These are phyloP conservation scores for Heliamphora exappendiculata DNA, from an alignment of 148 eudicot genomes.

Conservation along the genomic window DNA sequence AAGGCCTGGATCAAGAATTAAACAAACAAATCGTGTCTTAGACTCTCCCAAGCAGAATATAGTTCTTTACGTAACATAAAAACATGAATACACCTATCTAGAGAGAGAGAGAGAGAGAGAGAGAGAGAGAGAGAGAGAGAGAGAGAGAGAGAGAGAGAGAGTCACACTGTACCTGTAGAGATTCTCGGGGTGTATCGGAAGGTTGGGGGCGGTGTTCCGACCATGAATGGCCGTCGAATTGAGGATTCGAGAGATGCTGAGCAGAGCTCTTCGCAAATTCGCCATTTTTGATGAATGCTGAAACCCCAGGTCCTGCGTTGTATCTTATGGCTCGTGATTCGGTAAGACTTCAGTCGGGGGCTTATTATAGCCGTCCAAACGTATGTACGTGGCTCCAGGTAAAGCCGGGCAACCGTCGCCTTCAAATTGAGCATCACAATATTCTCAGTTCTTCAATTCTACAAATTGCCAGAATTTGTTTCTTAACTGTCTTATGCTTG, in stretches of 20 bases:
- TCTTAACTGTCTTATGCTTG: no score
- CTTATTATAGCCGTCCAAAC: background rate
- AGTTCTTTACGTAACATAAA: background rate
- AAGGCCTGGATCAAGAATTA: constrained; percentile 28
- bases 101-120: no score
- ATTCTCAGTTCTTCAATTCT: no score
- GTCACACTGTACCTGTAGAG: constrained; percentile 15
- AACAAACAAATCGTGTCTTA: no score
- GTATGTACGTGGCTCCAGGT: background rate
- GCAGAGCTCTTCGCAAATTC: constrained; percentile 34
- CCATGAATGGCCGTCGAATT: constrained; percentile 3
- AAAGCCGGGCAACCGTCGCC: no score
- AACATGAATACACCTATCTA: no score
- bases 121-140: background rate
- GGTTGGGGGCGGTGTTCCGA: background rate
- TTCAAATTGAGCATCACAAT: no score
- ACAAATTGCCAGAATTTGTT: no score
- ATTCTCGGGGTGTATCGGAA: constrained; percentile 6
- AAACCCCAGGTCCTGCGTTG: no score
- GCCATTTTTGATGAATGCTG: constrained; percentile 23
- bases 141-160: background rate
- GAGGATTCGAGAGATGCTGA: constrained; percentile 29
- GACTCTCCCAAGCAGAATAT: background rate
- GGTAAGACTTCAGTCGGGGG: background rate
- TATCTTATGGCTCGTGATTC: background rate